Evolutionary conservation across 208 protist genomes (phyloP).

Genomic region (Tritrichomonas foetus): DNA sequence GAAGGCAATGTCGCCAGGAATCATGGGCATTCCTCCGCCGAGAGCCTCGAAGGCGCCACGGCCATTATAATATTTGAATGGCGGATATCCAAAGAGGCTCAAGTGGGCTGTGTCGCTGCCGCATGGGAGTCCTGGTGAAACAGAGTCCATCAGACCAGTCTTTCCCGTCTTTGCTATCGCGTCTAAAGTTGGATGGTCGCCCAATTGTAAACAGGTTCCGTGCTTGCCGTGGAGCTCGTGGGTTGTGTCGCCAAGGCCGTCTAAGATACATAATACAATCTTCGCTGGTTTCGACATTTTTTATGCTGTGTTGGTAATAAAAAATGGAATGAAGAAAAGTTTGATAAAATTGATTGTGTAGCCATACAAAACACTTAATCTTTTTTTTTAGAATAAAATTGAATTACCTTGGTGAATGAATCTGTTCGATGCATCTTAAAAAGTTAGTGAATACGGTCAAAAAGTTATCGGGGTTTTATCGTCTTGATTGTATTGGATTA

Average conservation of each 20-base stretch:
- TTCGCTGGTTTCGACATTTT: background rate
- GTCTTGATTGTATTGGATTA: too few species aligned
- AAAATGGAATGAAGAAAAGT: background rate
- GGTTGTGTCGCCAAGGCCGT: background rate
- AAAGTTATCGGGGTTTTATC: too few species aligned
- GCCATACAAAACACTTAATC: too few species aligned
- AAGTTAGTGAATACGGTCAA: too few species aligned
- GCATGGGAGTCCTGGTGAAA: constrained; percentile 34
- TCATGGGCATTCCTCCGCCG: background rate
- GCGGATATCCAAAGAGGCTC: constrained; percentile 4
- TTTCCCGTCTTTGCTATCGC: background rate
- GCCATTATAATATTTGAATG: constrained; percentile 42
- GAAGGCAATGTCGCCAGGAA: background rate
- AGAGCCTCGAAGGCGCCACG: constrained; percentile 33
- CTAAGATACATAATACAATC: constrained; percentile 10
- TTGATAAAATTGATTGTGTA: background rate
- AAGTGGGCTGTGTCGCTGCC: constrained; percentile 40
- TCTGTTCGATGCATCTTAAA: too few species aligned
- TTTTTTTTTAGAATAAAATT: too few species aligned
- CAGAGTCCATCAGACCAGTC: background rate
- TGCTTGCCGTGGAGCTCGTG: background rate
- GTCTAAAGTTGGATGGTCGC: constrained; percentile 31
- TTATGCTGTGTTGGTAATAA: background rate
- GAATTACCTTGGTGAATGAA: too few species aligned
- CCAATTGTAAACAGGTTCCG: constrained; percentile 7